Evolutionary conservation across 1,284 basidiomycete genomes (phyloP), one percentile per base, ranked within the genome.

Genomic region (Ceratobasidium sp.): DNA sequence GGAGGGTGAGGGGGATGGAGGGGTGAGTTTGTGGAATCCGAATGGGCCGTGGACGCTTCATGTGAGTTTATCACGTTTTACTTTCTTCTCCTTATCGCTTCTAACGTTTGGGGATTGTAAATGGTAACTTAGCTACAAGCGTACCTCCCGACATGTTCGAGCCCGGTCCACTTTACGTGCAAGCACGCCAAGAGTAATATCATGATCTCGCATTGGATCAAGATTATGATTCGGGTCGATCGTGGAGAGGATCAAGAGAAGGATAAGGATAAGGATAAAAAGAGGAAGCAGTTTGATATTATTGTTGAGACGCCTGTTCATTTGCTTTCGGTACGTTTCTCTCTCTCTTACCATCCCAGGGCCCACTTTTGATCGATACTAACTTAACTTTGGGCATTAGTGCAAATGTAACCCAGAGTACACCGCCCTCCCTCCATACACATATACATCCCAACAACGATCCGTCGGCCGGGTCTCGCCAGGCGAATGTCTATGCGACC

Each of bases 221-320:
- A 96, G 86, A 89, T 97, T 66, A 89, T 94, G 15, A 91, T 99
- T 81, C 89, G 97, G 20, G 94, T 98, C 18, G 94, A 97, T 85
- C 89, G 93, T 55, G 94, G 94, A 0, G 94, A 95, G 82, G 91
- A 92, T 81, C 80, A 85, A 39, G 87, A 89, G 44, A 72, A 93
- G 7, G 94, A 95, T 82, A 92, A 91, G 84, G 91, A 88, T 3
- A 12, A 51, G 49, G 49, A 51, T 6, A 51, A 51, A 28, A 90
- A 90, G 83, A 88, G 91, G 80, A 96, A 95, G 85, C 85, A 94
- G 83, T 97, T 94, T 85, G 97, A 98, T 85, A 96, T 99, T 82
- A 93, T 97, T 69, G 92, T 99, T 77, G 94, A 95, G 82, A 91
- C 91, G 0, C 95, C 95, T 0, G 88, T 97, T 40, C 90, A 93